Percentiles rank a stretch among this genome's conserved stretches.
Evolutionary conservation across 345 rosid species (phyloP).

Genomic region (Erysimum cheiranthoides): DNA sequence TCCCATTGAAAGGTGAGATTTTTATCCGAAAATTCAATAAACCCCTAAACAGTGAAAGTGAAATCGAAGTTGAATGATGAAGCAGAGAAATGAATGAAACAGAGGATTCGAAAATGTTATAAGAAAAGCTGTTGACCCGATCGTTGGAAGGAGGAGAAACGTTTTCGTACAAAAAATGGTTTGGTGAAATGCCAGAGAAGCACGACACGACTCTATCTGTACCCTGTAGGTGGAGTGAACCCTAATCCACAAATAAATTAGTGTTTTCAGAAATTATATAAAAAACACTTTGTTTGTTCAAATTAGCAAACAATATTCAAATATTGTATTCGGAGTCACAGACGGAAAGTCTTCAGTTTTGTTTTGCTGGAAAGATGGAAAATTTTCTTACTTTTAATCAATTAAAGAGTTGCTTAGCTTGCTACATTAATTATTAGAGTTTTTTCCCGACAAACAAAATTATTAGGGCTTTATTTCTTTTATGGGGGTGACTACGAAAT

Average conservation of each 20-base stretch:
- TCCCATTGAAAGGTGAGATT: constrained; percentile 61
- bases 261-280: background rate
- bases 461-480: background rate
- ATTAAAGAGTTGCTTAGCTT: constrained; percentile 21
- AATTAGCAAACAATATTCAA: background rate
- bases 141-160: constrained; percentile 1
- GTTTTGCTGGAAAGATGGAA: constrained; percentile 41
- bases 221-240: constrained; percentile 39
- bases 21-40: background rate
- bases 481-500: background rate
- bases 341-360: constrained; percentile 19
- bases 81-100: constrained; percentile 11
- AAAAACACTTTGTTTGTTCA: constrained; percentile 22
- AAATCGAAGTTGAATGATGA: constrained; percentile 1
- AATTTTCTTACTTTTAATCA: background rate
- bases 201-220: constrained; percentile 28
- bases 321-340: constrained; percentile 2
- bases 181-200: constrained; percentile 30
- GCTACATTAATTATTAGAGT: background rate
- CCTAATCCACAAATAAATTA: constrained; percentile 46
- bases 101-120: constrained; percentile 7
- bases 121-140: constrained; percentile 21
- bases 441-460: background rate
- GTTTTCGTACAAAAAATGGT: background rate
- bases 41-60: background rate